Evolutionary conservation across 169 alveolate genomes (phyloP).

Genomic region (Cryptosporidium viatorum): DNA sequence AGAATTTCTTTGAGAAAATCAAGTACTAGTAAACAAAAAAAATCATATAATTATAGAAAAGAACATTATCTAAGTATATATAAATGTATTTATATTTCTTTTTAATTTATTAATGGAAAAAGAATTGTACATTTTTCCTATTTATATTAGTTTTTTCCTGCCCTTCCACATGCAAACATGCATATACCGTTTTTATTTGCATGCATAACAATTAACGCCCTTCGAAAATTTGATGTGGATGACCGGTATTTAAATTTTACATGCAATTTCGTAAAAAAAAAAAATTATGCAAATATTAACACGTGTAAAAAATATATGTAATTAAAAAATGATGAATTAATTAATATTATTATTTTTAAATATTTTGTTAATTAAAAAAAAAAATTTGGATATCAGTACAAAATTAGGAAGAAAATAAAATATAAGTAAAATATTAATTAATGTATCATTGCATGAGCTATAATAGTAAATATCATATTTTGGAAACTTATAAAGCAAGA

Average conservation of each 20-base stretch:
- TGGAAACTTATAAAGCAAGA: neutral
- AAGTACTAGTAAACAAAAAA: neutral
- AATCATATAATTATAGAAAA: neutral
- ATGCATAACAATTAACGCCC: neutral
- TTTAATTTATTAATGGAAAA: neutral
- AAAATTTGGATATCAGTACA: neutral
- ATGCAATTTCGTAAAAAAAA: neutral
- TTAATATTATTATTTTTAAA: neutral
- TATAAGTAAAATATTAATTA: too few species aligned
- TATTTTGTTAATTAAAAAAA: too few species aligned
- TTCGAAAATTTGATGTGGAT: neutral
- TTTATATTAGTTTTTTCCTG: neutral
- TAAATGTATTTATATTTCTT: neutral
- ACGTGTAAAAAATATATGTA: neutral
- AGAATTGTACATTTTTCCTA: neutral
- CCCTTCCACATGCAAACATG: neutral
- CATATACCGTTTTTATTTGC: neutral
- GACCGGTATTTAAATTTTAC: conserved; percentile 6
- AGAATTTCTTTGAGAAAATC: neutral
- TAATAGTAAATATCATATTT: too few species aligned
- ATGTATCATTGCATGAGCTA: too few species aligned
- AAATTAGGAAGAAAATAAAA: too few species aligned
- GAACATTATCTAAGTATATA: neutral
- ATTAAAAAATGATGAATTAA: neutral
- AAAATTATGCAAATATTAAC: neutral